Evolutionary conservation across 495 filamentous ascomycete genomes (phyloP).

Genomic region (Aspergillus incahuasiensis): DNA sequence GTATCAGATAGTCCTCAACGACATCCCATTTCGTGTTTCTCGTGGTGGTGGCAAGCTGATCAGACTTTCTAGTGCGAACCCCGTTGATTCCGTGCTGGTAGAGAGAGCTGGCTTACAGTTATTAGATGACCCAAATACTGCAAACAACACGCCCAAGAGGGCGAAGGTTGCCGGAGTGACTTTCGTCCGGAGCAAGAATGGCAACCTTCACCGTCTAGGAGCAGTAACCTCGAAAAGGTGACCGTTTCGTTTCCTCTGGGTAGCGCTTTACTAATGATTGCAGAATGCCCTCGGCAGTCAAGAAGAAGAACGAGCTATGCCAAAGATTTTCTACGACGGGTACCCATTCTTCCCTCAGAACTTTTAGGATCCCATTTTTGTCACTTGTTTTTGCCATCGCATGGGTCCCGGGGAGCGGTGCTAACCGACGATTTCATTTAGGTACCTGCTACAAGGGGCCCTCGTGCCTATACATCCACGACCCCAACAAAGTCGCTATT

Average conservation of each 20-base stretch:
- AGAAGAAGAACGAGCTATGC: conserved; percentile 76
- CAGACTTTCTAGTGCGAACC: conserved; percentile 62
- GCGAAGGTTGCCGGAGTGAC: conserved; percentile 74
- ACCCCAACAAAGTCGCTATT: conserved; percentile 81
- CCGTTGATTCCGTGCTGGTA: conserved; percentile 1
- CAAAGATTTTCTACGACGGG: conserved; percentile 87
- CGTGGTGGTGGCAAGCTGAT: conserved; percentile 83
- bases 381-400: conserved; percentile 8
- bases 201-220: conserved; percentile 73
- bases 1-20: conserved; percentile 71
- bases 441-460: conserved; percentile 80
- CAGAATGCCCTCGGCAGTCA: conserved; percentile 46
- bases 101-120: conserved; percentile 41
- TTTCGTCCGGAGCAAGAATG: conserved; percentile 85
- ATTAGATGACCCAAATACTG: conserved; percentile 56
- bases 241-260: neutral
- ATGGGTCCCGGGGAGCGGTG: conserved; percentile 1
- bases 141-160: conserved; percentile 71
- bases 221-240: conserved; percentile 43
- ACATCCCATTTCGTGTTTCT: conserved; percentile 68
- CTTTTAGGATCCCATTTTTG: neutral
- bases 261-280: conserved; percentile 20
- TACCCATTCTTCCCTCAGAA: conserved; percentile 44
- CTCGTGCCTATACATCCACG: conserved; percentile 76
- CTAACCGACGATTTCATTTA: conserved; percentile 39